Evolutionary conservation across 257 asterid species (phyloP).

Genomic region (Anisodus tanguticus): DNA sequence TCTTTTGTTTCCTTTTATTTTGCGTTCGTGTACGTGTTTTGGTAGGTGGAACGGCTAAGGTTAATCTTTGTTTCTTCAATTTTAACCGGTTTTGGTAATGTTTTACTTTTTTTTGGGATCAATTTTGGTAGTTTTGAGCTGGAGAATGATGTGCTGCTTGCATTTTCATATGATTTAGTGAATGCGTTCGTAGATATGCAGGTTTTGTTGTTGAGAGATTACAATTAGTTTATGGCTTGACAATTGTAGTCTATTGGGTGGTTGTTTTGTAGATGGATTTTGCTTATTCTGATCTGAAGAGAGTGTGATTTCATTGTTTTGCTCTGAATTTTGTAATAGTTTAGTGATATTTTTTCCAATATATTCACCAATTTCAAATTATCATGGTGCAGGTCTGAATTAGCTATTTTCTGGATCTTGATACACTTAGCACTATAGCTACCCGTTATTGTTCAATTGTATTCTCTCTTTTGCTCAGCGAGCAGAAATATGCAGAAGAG

Average conservation of each 20-base stretch:
- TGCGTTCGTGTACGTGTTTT: neutral
- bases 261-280: neutral
- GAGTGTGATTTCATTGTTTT: slow-evolving; percentile 20
- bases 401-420: slow-evolving; percentile 8
- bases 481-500: slow-evolving; percentile 68
- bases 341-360: slow-evolving; percentile 5
- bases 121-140: neutral
- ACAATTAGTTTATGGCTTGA: neutral
- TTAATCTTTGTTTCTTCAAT: slow-evolving; percentile 11
- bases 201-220: slow-evolving; percentile 10
- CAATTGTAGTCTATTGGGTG: neutral
- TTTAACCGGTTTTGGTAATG: slow-evolving; percentile 4
- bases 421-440: slow-evolving; percentile 16
- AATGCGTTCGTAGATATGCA: neutral
- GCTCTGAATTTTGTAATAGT: neutral
- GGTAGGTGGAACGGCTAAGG: neutral
- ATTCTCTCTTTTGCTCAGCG: slow-evolving; percentile 30
- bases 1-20: neutral
- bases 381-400: slow-evolving; percentile 25
- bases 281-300: slow-evolving; percentile 29
- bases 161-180: neutral
- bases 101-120: neutral
- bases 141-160: neutral
- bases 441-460: slow-evolving; percentile 20
- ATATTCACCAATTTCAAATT: neutral